A percentile compares a stretch with the other conserved stretches of the same genome.
phyloP scores from a whole-genome alignment of 352 stramenopile species.

The Pythium sukuiense region DNA sequence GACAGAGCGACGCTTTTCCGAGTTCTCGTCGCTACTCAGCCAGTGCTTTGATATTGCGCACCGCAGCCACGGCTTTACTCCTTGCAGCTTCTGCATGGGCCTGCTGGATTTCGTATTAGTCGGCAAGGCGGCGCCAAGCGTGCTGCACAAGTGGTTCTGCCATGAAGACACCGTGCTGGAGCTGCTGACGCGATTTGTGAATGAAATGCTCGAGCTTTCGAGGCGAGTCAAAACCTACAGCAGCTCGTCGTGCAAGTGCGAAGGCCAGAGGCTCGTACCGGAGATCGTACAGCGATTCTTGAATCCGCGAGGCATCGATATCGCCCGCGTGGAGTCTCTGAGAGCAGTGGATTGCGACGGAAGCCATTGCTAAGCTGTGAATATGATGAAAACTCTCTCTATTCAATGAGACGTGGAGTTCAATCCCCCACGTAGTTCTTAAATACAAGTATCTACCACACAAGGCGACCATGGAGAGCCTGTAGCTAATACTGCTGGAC shows the following conservation, averaged over 20 bases:
- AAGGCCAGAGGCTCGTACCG: conserved; percentile 7
- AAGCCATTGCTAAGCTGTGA: background rate
- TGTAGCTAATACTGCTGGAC: too few species aligned
- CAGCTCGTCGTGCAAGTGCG: conserved; percentile 5
- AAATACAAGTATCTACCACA: conserved; percentile 5
- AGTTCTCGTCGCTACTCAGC: conserved; percentile 50
- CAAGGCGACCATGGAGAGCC: too few species aligned
- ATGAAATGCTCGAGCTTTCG: conserved; percentile 16
- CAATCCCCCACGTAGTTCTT: background rate
- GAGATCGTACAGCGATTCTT: conserved; percentile 15
- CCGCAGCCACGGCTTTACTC: conserved; percentile 12
- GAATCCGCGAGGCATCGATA: background rate
- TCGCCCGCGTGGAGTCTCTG: background rate
- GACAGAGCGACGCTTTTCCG: conserved; percentile 50
- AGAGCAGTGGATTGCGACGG: background rate
- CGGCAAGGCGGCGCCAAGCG: conserved; percentile 5
- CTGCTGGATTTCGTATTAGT: conserved; percentile 18
- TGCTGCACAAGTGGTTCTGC: conserved; percentile 13
- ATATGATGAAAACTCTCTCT: background rate
- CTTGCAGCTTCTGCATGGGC: conserved; percentile 16
- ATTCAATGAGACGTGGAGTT: background rate
- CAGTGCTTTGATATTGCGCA: conserved; percentile 17
- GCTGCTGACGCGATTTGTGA: conserved; percentile 13
- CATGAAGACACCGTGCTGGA: conserved; percentile 2
- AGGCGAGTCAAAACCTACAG: conserved; percentile 14